Percentiles rank a stretch among this genome's conserved stretches.
Evolutionary conservation across 306 rosid species (phyloP).

Genomic region (Trifolium pratense): DNA sequence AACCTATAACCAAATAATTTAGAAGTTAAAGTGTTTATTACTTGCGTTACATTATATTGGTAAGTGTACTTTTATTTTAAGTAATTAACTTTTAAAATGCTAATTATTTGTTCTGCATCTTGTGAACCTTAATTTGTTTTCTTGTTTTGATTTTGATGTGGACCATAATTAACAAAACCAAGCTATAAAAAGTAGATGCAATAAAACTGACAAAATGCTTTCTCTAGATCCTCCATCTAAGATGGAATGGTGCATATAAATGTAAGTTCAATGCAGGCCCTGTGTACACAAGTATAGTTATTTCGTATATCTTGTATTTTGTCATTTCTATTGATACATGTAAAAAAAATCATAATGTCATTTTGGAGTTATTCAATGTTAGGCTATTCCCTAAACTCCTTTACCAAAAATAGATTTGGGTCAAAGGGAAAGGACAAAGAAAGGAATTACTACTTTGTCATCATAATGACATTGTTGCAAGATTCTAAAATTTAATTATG

Average conservation of each 20-base stretch:
- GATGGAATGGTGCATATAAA: conserved; percentile 6
- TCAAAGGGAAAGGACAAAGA: not conserved
- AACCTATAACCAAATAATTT: too few relatives aligned
- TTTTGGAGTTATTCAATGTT: conserved; percentile 17
- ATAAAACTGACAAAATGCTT: conserved; percentile 5
- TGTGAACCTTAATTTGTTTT: conserved; percentile 13
- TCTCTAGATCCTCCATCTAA: conserved; percentile 1
- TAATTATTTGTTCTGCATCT: not conserved
- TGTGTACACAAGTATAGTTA: not conserved
- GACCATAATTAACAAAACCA: not conserved
- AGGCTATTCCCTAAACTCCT: not conserved
- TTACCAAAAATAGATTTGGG: not conserved
- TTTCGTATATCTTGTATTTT: not conserved
- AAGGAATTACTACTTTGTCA: not conserved
- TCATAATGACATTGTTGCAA: not conserved
- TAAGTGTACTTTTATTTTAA: conserved; percentile 6
- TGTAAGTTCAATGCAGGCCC: not conserved
- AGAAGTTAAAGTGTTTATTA: too few relatives aligned
- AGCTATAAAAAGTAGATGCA: not conserved
- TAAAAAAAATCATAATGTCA: not conserved
- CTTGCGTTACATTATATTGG: too few relatives aligned
- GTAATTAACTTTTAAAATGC: not conserved
- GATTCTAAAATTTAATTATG: not conserved
- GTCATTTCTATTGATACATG: not conserved
- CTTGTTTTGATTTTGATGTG: not conserved